phyloP scores from a whole-genome alignment of 257 asterid genomes.

The Solanum pennellii region DNA sequence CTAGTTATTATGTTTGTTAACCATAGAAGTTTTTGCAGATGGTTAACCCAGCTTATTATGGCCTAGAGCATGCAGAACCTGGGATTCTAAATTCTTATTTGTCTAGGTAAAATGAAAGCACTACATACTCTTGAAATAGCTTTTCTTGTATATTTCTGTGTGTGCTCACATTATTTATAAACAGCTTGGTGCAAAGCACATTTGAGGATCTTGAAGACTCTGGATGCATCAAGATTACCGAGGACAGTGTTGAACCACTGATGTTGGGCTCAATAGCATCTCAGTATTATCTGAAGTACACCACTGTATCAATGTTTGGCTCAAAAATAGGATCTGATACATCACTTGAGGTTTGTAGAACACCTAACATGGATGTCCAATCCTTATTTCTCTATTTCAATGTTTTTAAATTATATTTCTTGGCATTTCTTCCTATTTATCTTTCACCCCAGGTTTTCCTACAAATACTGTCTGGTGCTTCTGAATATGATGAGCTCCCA shows the following conservation, averaged over 20 bases:
- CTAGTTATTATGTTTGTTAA: not conserved
- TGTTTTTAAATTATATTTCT: not conserved
- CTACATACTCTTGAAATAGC: constrained; percentile 4
- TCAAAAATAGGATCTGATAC: constrained; percentile 83
- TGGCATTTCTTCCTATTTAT: not conserved
- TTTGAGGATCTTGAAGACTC: constrained; percentile 97
- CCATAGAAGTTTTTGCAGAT: constrained; percentile 30
- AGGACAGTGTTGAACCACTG: constrained; percentile 77
- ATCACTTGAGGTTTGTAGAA: constrained; percentile 69
- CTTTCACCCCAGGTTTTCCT: constrained; percentile 54
- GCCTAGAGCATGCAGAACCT: constrained; percentile 73
- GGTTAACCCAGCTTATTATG: constrained; percentile 91
- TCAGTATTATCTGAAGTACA: constrained; percentile 84
- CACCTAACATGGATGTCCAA: constrained; percentile 4
- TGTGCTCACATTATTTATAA: constrained; percentile 2
- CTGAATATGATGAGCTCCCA: constrained; percentile 95
- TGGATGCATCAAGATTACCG: constrained; percentile 84
- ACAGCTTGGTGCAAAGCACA: constrained; percentile 69
- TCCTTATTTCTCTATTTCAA: not conserved
- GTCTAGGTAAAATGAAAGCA: constrained; percentile 52
- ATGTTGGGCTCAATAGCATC: constrained; percentile 96
- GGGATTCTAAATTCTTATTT: constrained; percentile 71
- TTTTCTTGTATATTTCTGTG: not conserved
- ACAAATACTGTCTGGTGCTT: constrained; percentile 71
- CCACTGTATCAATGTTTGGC: constrained; percentile 93